These are phyloP conservation scores for Nemania sp. DNA, from an alignment of 2,329 filamentous ascomycete species.

Conservation along the genomic window DNA sequence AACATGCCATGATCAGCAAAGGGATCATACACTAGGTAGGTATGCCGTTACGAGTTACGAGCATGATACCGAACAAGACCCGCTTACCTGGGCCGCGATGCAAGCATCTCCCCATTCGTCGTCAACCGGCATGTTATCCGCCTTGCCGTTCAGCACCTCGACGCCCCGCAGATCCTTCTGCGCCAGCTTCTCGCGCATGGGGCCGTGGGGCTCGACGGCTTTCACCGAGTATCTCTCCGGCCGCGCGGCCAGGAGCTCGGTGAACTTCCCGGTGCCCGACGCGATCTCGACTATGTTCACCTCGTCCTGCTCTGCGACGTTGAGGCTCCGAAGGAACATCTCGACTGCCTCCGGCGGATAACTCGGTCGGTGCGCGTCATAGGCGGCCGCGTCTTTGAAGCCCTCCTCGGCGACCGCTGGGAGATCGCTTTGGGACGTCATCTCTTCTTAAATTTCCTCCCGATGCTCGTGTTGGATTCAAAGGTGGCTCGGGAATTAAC, in stretches of 20 bases:
- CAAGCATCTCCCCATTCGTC: constrained; percentile 67
- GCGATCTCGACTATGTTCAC: constrained; percentile 66
- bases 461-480: not conserved
- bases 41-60: not conserved
- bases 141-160: constrained; percentile 60
- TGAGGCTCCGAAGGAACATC: constrained; percentile 60
- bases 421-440: constrained; percentile 31
- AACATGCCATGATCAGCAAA: constrained; percentile 17
- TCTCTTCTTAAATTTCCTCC: constrained; percentile 12
- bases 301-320: constrained; percentile 50
- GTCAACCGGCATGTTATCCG: constrained; percentile 58
- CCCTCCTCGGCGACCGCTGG: constrained; percentile 57
- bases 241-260: constrained; percentile 62
- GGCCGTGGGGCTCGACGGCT: constrained; percentile 66
- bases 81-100: constrained; percentile 66
- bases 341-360: constrained; percentile 65
- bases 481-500: too few relatives aligned
- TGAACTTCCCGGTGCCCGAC: constrained; percentile 73
- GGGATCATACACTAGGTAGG: not conserved
- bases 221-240: constrained; percentile 64
- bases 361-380: constrained; percentile 70
- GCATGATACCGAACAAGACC: not conserved
- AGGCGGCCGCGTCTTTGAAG: constrained; percentile 66
- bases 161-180: constrained; percentile 62
- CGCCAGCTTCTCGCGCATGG: constrained; percentile 67